Base-by-base conservation (phyloP, 2,329 filamentous ascomycete genomes). In the Zymoseptoria tritici region DNA sequence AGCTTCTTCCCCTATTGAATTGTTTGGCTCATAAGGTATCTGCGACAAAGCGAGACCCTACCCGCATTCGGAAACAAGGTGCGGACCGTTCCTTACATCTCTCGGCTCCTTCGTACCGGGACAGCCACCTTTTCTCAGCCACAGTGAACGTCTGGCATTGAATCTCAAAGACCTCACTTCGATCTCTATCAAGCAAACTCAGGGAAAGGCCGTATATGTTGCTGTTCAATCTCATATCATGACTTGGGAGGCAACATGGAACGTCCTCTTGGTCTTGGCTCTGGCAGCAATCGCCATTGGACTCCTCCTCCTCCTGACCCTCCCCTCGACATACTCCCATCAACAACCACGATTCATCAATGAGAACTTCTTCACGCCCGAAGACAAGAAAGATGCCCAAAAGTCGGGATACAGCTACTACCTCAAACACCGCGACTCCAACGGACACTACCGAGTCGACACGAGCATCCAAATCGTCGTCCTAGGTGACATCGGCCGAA, bases 401-500 rank as follows among this genome's bases (percentile, higher is more conserved):
- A 64, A 65, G 21, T 74, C 72, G 21, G 71, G 72, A 6, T 74
- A 70, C 57, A 63, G 57, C 13, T 70, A 66, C 59, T 73, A 65
- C 62, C 55, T 65, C 29, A 62, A 62, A 31, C 61, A 69, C 55
- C 65, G 64, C 22, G 61, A 69, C 36, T 53, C 49, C 9, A 56
- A 67, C 54, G 68, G 66, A 7, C 26, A 70, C 62, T 62, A 70
- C 56, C 73, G 71, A 55, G 66, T 69, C 46, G 76, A 80, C 60
- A 75, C 78, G 42, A 82, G 80, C 0, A 82, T 93, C 51, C 91
- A 96, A 74, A 85, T 99, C 56, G 81, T 99, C 16, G 94, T 99
- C 19, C 83, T 99, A 26, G 94, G 94, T 52, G 94, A 99, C 71
- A 92, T 99, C 73, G 94, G 94, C 49, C 85, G 92, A 52, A 97